Evolutionary conservation across 768 basidiomycete species (phyloP).

Genomic region (Hydnomerulius pinastri): DNA sequence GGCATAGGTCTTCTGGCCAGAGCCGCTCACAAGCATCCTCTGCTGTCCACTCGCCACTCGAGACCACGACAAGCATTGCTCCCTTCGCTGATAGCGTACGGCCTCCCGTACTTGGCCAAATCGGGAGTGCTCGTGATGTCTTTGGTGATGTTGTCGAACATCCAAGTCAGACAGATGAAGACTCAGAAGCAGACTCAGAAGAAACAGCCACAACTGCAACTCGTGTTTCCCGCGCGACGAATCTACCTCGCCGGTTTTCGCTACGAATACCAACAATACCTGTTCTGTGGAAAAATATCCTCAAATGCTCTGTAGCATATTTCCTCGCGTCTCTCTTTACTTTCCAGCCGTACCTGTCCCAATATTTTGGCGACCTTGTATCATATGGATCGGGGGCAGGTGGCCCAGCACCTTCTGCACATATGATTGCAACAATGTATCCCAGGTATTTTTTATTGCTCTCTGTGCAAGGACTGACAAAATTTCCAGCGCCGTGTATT

Average conservation of each 20-base stretch:
- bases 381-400: conserved; percentile 47
- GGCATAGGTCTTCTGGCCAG: conserved; percentile 7
- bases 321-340: conserved; percentile 91
- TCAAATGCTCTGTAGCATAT: conserved; percentile 93
- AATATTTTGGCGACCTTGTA: conserved; percentile 62
- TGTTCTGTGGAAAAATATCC: conserved; percentile 63
- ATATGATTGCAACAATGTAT: conserved; percentile 93
- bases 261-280: conserved; percentile 42
- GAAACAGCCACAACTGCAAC: conserved; percentile 6
- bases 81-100: background rate
- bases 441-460: background rate
- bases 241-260: conserved; percentile 8
- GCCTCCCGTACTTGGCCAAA: background rate
- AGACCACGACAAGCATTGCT: background rate
- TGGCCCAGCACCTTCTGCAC: conserved; percentile 75
- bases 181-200: conserved; percentile 15
- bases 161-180: conserved; percentile 5
- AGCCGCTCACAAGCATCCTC: conserved; percentile 1
- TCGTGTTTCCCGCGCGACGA: conserved; percentile 11
- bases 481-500: conserved; percentile 70
- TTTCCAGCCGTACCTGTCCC: conserved; percentile 75
- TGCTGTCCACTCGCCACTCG: conserved; percentile 5
- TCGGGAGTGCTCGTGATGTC: background rate
- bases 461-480: conserved; percentile 11
- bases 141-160: background rate